Conservation (phyloP, 345 rosid genomes). For the Salix exigua region DNA sequence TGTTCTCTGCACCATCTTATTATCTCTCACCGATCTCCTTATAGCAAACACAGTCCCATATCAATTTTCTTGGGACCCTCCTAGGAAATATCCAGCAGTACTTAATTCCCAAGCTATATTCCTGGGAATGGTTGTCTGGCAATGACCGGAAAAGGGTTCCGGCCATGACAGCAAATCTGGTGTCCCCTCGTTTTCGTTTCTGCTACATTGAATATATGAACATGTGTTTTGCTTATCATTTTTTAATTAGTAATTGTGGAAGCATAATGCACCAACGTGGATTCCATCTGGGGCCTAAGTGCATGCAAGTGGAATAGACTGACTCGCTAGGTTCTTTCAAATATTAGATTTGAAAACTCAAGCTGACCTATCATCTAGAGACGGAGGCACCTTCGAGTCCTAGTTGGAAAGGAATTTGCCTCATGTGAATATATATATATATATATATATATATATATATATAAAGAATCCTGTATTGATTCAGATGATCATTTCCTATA, state of each 20-base stretch:
- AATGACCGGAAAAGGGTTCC: background rate
- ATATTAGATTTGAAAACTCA: background rate
- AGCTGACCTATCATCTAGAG: background rate
- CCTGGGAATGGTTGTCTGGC: background rate
- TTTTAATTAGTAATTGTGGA: background rate
- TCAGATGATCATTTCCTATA: background rate
- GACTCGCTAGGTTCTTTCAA: conserved; percentile 2
- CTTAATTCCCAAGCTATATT: background rate
- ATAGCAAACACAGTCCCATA: no score
- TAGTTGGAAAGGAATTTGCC: background rate
- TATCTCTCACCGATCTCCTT: no score
- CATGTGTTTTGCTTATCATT: background rate
- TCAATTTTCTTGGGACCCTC: no score
- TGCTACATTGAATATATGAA: background rate
- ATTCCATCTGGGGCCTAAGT: conserved; percentile 24
- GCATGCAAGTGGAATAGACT: conserved; percentile 12
- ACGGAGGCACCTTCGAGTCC: conserved; percentile 5
- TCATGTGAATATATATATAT: background rate
- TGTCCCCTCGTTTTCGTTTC: background rate
- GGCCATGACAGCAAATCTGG: background rate
- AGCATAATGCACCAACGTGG: conserved; percentile 36
- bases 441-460: background rate
- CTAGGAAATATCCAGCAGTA: no score
- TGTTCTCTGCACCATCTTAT: no score
- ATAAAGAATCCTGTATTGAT: background rate